Conservation (phyloP, 805 yeast species). For the Torulaspora quercuum region DNA sequence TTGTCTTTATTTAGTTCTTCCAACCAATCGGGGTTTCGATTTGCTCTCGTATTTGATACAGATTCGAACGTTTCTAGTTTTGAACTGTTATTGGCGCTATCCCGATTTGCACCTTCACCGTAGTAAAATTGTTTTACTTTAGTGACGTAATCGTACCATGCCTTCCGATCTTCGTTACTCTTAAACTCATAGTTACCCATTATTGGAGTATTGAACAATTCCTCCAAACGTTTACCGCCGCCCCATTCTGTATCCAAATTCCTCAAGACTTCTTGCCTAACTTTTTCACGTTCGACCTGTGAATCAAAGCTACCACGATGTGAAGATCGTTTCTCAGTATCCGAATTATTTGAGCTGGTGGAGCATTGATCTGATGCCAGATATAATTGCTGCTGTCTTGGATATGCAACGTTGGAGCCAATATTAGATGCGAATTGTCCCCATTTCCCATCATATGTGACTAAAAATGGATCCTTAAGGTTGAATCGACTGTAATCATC, state of each 20-base stretch:
- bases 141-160: conserved; percentile 31
- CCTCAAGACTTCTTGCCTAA: conserved; percentile 31
- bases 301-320: conserved; percentile 1
- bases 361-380: conserved; percentile 5
- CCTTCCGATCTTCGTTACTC: conserved; percentile 29
- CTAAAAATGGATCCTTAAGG: conserved; percentile 37
- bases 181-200: conserved; percentile 29
- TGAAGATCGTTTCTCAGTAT: conserved; percentile 8
- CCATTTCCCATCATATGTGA: conserved; percentile 48
- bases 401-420: conserved; percentile 32
- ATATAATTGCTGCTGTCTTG: conserved; percentile 13
- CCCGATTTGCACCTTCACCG: conserved; percentile 9
- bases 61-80: not conserved
- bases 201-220: conserved; percentile 41
- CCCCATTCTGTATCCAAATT: conserved; percentile 61
- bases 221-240: conserved; percentile 61
- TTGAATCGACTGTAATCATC: conserved; percentile 17
- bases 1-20: conserved; percentile 30
- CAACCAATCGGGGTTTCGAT: conserved; percentile 20
- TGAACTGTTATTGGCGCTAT: conserved; percentile 13
- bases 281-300: conserved; percentile 16
- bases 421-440: conserved; percentile 43
- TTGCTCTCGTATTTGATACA: conserved; percentile 3
- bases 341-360: conserved; percentile 9
- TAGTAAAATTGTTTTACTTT: conserved; percentile 32